Conservation (phyloP, 2,329 filamentous ascomycete genomes). For the Cadophora sp. region DNA sequence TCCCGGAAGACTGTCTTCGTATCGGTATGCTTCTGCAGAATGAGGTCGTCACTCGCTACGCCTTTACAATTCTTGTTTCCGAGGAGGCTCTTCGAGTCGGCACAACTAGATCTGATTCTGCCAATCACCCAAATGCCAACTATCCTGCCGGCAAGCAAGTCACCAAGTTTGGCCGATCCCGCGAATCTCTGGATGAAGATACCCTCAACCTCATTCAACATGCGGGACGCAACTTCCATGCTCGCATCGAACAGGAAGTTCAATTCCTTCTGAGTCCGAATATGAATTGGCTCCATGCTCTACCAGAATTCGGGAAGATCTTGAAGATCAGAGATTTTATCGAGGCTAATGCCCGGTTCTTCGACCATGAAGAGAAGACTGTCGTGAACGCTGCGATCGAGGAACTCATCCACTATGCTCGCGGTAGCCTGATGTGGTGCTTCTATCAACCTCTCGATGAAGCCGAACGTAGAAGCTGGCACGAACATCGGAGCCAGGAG, state of each 20-base stretch:
- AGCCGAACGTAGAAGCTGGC: background rate
- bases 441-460: conserved; percentile 27
- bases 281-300: conserved; percentile 49
- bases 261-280: conserved; percentile 44
- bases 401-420: conserved; percentile 26
- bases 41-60: conserved; percentile 51
- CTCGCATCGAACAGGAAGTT: conserved; percentile 51
- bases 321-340: conserved; percentile 9
- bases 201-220: conserved; percentile 64
- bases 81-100: conserved; percentile 59
- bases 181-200: conserved; percentile 59
- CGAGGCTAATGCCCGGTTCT: background rate
- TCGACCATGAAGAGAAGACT: conserved; percentile 2
- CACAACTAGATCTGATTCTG: conserved; percentile 3
- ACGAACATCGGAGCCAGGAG: conserved; percentile 27
- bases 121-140: background rate
- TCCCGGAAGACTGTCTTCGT: conserved; percentile 66
- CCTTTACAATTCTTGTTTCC: conserved; percentile 68
- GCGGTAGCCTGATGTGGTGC: conserved; percentile 28
- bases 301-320: conserved; percentile 45
- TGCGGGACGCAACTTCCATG: conserved; percentile 59
- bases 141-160: background rate
- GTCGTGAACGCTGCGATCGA: background rate
- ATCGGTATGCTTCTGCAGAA: conserved; percentile 59
- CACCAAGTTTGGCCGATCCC: conserved; percentile 54